Conservation (phyloP, 1,139 yeast species). For the Schwanniomyces etchellsii region DNA sequence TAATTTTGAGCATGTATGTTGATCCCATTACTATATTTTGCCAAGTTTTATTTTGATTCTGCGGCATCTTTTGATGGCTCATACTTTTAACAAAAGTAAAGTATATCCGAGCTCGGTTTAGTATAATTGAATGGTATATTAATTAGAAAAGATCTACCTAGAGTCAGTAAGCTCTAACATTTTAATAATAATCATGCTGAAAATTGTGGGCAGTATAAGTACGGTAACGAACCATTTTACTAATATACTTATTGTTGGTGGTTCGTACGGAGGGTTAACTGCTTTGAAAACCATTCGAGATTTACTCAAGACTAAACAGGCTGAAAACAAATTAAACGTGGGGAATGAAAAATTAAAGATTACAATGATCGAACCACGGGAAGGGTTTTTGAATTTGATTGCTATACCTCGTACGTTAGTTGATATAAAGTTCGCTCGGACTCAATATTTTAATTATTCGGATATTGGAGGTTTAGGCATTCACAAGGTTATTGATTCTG, state of each 20-base stretch:
- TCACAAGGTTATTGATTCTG: constrained; percentile 21
- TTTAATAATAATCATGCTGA: too few relatives aligned
- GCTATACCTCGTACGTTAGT: constrained; percentile 48
- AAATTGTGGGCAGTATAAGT: too few relatives aligned
- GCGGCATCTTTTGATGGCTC: too few relatives aligned
- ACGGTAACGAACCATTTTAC: too few relatives aligned
- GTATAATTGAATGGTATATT: too few relatives aligned
- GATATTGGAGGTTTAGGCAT: constrained; percentile 26
- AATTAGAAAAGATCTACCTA: too few relatives aligned
- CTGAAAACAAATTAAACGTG: constrained; percentile 1
- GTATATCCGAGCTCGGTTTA: too few relatives aligned
- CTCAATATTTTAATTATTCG: constrained; percentile 29
- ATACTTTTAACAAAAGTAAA: too few relatives aligned
- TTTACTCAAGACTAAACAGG: constrained; percentile 13
- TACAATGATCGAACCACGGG: constrained; percentile 44
- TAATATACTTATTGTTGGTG: constrained; percentile 45
- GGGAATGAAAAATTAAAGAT: constrained; percentile 20
- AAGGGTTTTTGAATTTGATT: constrained; percentile 46
- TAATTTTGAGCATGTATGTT: too few relatives aligned
- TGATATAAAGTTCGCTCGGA: constrained; percentile 40
- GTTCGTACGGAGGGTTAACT: constrained; percentile 45
- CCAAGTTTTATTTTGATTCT: too few relatives aligned
- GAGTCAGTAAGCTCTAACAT: too few relatives aligned
- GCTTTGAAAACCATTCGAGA: constrained; percentile 32
- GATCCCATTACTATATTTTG: too few relatives aligned